A percentile compares a stretch with the other conserved stretches of the same genome.
Evolutionary conservation across 2,329 filamentous ascomycete genomes (phyloP).

Genomic region (Colletotrichum chlorophyti): DNA sequence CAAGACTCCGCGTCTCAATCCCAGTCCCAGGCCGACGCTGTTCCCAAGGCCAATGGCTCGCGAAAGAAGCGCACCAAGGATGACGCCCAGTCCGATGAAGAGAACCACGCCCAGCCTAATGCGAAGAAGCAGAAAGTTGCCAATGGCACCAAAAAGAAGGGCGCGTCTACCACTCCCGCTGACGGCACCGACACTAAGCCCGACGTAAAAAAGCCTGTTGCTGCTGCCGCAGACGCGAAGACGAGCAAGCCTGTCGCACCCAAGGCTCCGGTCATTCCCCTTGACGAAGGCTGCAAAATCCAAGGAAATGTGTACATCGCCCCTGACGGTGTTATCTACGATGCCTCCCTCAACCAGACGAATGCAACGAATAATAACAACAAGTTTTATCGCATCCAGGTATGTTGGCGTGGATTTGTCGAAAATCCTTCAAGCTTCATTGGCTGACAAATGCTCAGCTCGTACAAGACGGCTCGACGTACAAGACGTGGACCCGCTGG

Average conservation of each 20-base stretch:
- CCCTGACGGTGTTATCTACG: constrained; percentile 71
- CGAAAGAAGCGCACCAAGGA: constrained; percentile 30
- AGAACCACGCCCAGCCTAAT: constrained; percentile 35
- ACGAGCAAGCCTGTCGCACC: no score
- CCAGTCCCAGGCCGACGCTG: constrained; percentile 5
- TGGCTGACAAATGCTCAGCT: constrained; percentile 12
- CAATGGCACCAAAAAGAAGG: constrained; percentile 24
- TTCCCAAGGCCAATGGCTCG: constrained; percentile 15
- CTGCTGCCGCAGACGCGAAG: constrained; percentile 46
- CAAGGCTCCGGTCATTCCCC: constrained; percentile 52
- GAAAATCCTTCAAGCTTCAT: not conserved
- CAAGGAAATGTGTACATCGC: constrained; percentile 69
- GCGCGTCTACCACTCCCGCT: constrained; percentile 16
- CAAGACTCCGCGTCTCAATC: constrained; percentile 8
- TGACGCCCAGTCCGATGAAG: constrained; percentile 31
- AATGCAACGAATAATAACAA: constrained; percentile 77
- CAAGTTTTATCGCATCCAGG: constrained; percentile 81
- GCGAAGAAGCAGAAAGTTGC: constrained; percentile 38
- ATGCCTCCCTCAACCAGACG: constrained; percentile 81
- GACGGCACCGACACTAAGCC: constrained; percentile 34
- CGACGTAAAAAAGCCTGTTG: constrained; percentile 38
- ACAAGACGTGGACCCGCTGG: constrained; percentile 78
- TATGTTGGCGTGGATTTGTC: constrained; percentile 39
- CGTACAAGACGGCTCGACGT: constrained; percentile 38
- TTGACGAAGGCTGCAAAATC: constrained; percentile 53